Evolutionary conservation across 129 eudicot species (phyloP), one percentile per base, ranked within the genome.

Genomic region (Artemisia tridentata): DNA sequence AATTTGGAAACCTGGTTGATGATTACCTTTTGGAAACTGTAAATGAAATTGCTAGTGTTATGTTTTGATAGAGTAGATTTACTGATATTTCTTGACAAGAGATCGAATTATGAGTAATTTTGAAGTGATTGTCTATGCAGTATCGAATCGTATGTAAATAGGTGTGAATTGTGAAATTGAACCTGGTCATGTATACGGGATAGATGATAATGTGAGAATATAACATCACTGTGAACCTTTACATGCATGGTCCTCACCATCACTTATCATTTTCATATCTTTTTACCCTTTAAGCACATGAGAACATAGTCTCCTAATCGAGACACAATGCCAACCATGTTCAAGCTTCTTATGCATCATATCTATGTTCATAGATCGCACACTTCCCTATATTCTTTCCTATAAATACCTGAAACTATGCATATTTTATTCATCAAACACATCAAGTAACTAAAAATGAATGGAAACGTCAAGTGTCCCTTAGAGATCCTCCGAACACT

Each of bases 161-260:
- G 7, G 56, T 51, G 56, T 51, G 56, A 51, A 51, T 5, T 51
- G n/a, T 16, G 1, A 69, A 7, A 29, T n/a, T 69, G 63, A 69
- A 69, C 61, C 63, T 69, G 13, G 73, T 52, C 73, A 10, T 31
- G 31, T 53, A 31, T 69, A 52, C 0, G 63, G 51, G 73, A 69
- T 68, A 31, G 12, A 29, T 69, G 34, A 69, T 16, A 12, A 52
- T 25, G 54, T 69, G 73, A 53, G 73, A 69, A 69, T 69, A 69
- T 69, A 17, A 16, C 5, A 38, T 2, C 1, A 7, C n/a, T n/a
- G n/a, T 38, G 45, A 38, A 38, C 8, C 45, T 38, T 38, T 2
- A n/a, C n/a, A n/a, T n/a, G n/a, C n/a, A n/a, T 38, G 11, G 11
- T 38, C 31, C 49, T 18, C n/a, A 50, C 11, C 11, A 46, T 68